phyloP scores from a whole-genome alignment of 129 eudicot species.

The Lonicera japonica region DNA sequence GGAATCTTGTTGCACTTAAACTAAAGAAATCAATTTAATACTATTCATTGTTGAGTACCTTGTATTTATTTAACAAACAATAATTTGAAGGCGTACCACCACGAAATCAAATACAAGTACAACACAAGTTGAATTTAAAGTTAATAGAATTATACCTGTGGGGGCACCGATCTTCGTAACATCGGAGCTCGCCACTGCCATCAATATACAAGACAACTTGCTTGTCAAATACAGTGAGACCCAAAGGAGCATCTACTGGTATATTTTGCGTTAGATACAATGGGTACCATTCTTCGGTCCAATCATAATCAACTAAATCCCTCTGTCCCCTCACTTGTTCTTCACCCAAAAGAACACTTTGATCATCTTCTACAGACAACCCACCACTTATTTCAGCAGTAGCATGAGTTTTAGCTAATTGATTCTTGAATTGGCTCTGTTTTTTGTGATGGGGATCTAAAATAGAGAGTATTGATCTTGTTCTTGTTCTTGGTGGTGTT shows the following conservation, averaged over 20 bases:
- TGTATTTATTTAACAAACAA: no score
- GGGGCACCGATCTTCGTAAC: slow-evolving; percentile 88
- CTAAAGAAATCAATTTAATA: no score
- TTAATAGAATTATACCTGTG: slow-evolving; percentile 58
- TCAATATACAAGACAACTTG: slow-evolving; percentile 80
- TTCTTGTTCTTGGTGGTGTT: background rate
- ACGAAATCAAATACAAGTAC: no score
- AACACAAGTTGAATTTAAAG: no score
- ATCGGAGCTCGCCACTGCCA: slow-evolving; percentile 52
- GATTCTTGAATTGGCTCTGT: slow-evolving; percentile 1
- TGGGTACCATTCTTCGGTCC: slow-evolving; percentile 97
- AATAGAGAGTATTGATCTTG: background rate
- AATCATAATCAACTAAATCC: slow-evolving; percentile 59
- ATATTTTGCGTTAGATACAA: slow-evolving; percentile 57
- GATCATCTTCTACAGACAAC: slow-evolving; percentile 10
- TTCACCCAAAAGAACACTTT: slow-evolving; percentile 24
- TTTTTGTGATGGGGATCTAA: background rate
- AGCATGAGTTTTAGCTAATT: background rate
- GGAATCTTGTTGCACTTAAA: no score
- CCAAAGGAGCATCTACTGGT: slow-evolving; percentile 94
- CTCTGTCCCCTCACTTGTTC: slow-evolving; percentile 31
- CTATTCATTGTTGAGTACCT: no score
- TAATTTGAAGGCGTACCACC: no score
- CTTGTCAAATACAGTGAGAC: slow-evolving; percentile 78
- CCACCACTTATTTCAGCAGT: slow-evolving; percentile 17